Conservation (phyloP, 306 rosid genomes). For the Fragaria nilgerrensis region DNA sequence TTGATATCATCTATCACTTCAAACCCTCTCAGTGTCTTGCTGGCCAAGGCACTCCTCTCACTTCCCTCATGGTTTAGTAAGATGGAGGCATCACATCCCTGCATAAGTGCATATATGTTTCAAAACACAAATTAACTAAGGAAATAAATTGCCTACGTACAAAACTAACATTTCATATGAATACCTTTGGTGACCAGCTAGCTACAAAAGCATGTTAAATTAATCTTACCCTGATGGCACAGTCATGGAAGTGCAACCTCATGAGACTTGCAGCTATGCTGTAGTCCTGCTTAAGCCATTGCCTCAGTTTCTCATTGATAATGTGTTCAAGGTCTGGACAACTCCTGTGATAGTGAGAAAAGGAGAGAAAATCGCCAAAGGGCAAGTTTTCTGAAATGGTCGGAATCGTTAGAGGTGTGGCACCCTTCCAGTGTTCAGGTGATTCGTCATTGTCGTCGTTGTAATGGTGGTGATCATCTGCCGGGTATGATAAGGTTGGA, state of each 20-base stretch:
- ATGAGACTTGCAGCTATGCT: constrained; percentile 63
- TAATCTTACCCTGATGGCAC: constrained; percentile 57
- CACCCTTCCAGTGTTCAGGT: constrained; percentile 16
- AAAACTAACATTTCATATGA: too few species aligned
- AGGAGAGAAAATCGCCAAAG: constrained; percentile 48
- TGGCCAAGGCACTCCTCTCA: constrained; percentile 56
- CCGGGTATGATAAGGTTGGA: constrained; percentile 25
- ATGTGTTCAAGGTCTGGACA: constrained; percentile 69
- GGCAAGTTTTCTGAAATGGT: constrained; percentile 25
- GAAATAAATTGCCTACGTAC: background rate
- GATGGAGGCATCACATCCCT: constrained; percentile 90
- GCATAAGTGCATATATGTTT: constrained; percentile 6
- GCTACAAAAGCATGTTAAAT: background rate
- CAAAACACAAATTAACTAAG: background rate
- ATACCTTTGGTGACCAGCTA: background rate
- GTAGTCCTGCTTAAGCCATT: constrained; percentile 54
- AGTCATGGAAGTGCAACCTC: constrained; percentile 88
- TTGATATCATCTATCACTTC: constrained; percentile 79
- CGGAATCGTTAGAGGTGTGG: constrained; percentile 37
- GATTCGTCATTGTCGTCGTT: constrained; percentile 12
- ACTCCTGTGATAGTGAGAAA: constrained; percentile 44
- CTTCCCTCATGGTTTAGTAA: constrained; percentile 69
- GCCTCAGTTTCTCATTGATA: constrained; percentile 41
- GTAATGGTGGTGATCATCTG: constrained; percentile 9
- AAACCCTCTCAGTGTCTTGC: constrained; percentile 83